Base-by-base conservation (phyloP, 208 protist species). In the Trypanosomatidae sp. region DNA sequence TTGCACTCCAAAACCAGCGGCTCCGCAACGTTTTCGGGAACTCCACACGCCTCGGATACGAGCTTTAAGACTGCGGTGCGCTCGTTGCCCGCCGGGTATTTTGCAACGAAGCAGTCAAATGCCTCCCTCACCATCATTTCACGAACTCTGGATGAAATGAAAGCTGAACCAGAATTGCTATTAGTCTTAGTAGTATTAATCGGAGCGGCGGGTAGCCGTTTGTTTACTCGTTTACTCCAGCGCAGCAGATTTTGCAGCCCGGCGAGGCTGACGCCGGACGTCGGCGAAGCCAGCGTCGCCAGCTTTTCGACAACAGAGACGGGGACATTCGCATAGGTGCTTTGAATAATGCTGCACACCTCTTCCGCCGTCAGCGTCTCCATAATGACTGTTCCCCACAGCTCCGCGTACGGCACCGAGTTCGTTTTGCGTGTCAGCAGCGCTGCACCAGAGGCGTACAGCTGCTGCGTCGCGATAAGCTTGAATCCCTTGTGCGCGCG, bases 51-150 rank as follows among this genome's bases (percentile, higher is more conserved):
- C 17, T 81, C 77, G 8, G 84, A 79, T n/a, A 96, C 60, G 1
- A 87, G 62, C 41, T 66, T 60, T 43, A 92, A 71, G 19, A 82
- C 70, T 6, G 56, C 66, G 1, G 62, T 66, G 36, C 83, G 77
- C 58, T 93, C 85, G 28, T 82, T 80, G 8, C 87, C 87, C 30
- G 85, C 81, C 17, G 91, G 76, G 33, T 85, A 94, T 53, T 83
- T 83, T 25, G 90, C 88, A 9, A 92, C 82, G 69, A 98, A 83
- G 82, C 94, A 98, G 76, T 99, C 98, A 36, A 97, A 84, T 7
- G 96, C 98, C 80, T 99, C 98, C 22, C 80, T 71, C 69, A 97
- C 82, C 85, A 98, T 97, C 12, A 94, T 81, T 59, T 98, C 89
- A 33, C 97, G 93, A 60, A 90, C 69, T 12, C 84, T 83, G 47